Conservation (phyloP, 495 filamentous ascomycete species). For the Penicillium canescens region DNA sequence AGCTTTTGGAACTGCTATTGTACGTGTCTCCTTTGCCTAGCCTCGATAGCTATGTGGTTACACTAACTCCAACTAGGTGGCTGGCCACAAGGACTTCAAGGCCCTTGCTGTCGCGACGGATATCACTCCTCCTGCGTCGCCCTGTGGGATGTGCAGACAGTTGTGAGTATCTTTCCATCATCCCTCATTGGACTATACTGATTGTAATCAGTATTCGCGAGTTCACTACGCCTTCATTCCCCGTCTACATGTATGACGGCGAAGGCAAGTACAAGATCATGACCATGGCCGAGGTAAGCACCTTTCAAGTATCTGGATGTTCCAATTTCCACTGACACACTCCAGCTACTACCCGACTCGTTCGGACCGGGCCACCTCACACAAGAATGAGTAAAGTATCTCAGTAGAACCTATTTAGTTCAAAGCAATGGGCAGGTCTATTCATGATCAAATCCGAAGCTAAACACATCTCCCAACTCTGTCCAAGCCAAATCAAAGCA, state of each 20-base stretch:
- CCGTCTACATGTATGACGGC: slow-evolving; percentile 90
- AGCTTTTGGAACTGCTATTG: slow-evolving; percentile 78
- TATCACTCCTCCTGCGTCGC: slow-evolving; percentile 67
- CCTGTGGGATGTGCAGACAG: slow-evolving; percentile 67
- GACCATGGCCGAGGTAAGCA: slow-evolving; percentile 69
- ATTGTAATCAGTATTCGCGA: slow-evolving; percentile 65
- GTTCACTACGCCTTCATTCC: slow-evolving; percentile 65
- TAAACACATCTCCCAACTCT: not conserved
- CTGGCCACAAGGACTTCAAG: slow-evolving; percentile 69
- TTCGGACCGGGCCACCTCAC: slow-evolving; percentile 62
- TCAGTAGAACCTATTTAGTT: not conserved
- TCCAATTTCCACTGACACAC: slow-evolving; percentile 11
- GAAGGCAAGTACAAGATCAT: slow-evolving; percentile 66
- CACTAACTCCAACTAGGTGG: slow-evolving; percentile 35
- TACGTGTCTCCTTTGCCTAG: slow-evolving; percentile 26
- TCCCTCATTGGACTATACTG: not conserved
- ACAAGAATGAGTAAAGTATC: not conserved
- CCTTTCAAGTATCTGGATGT: slow-evolving; percentile 5
- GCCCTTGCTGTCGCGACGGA: slow-evolving; percentile 88
- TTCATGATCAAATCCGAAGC: not conserved
- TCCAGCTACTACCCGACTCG: slow-evolving; percentile 66
- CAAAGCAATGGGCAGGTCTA: not conserved
- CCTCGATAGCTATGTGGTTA: not conserved
- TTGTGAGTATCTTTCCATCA: slow-evolving; percentile 27
- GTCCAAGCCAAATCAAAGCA: not conserved